Evolutionary conservation across 1,284 basidiomycete species (phyloP).

Genomic region (Heterobasidion irregulare): DNA sequence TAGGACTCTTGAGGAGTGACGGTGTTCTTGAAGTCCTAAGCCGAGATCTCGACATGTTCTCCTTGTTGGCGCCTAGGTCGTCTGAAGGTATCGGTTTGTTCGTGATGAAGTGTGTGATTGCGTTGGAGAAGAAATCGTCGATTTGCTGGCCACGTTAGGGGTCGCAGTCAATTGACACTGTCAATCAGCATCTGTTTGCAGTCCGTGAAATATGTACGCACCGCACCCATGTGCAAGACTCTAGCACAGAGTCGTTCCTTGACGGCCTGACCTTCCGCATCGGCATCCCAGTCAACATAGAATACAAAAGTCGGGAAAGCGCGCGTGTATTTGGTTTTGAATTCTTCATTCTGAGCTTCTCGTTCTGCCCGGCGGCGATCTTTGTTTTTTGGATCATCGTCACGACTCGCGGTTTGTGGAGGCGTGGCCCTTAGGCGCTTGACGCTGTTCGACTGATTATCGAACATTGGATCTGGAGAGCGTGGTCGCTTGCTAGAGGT

Average conservation of each 20-base stretch:
- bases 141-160: slow-evolving; percentile 39
- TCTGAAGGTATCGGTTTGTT: slow-evolving; percentile 31
- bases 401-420: slow-evolving; percentile 17
- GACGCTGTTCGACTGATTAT: slow-evolving; percentile 19
- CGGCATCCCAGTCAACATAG: slow-evolving; percentile 73
- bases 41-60: slow-evolving; percentile 35
- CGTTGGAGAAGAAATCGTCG: slow-evolving; percentile 82
- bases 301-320: slow-evolving; percentile 83
- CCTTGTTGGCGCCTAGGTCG: slow-evolving; percentile 48
- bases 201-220: slow-evolving; percentile 34
- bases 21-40: slow-evolving; percentile 13
- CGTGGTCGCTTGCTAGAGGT: slow-evolving; percentile 45
- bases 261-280: slow-evolving; percentile 32
- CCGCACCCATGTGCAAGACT: slow-evolving; percentile 68
- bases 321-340: slow-evolving; percentile 76
- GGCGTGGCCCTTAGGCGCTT: slow-evolving; percentile 26
- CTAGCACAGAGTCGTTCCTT: slow-evolving; percentile 41
- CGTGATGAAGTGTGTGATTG: slow-evolving; percentile 82
- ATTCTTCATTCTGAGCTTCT: slow-evolving; percentile 61
- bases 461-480: slow-evolving; percentile 48
- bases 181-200: neutral
- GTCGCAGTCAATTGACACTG: neutral
- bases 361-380: slow-evolving; percentile 38
- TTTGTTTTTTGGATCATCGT: slow-evolving; percentile 19
- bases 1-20: slow-evolving; percentile 49